A percentile compares a stretch with the other conserved stretches of the same genome.
These are phyloP conservation scores for Xerocomus spinulosus DNA, from an alignment of 768 basidiomycete genomes.

Conservation along the genomic window DNA sequence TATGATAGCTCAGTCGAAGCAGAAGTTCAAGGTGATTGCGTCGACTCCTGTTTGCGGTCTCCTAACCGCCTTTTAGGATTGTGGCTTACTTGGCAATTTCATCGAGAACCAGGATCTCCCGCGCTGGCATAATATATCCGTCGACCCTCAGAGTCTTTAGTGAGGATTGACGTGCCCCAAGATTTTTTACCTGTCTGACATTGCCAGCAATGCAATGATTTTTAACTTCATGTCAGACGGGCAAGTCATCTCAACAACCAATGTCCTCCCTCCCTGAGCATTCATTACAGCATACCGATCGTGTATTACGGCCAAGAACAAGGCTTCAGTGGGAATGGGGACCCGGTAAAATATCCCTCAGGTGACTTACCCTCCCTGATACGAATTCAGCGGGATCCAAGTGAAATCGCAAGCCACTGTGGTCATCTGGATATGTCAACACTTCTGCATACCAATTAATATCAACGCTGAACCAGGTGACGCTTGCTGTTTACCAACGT, in stretches of 20 bases:
- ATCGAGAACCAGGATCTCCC: conserved; percentile 76
- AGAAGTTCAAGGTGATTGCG: conserved; percentile 42
- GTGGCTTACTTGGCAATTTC: conserved; percentile 60
- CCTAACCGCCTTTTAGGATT: conserved; percentile 9
- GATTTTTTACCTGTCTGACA: neutral
- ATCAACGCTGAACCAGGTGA: neutral
- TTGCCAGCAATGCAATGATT: neutral
- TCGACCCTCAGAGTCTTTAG: conserved; percentile 42
- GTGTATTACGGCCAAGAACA: conserved; percentile 72
- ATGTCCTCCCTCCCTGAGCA: neutral
- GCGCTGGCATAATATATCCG: conserved; percentile 61
- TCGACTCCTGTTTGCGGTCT: neutral
- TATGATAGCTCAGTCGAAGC: conserved; percentile 49
- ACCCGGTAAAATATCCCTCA: conserved; percentile 21
- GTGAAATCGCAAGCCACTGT: neutral
- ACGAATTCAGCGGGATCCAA: neutral
- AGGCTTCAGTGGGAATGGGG: conserved; percentile 53
- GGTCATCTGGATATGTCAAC: neutral
- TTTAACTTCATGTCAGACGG: conserved; percentile 70
- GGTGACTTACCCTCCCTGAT: neutral
- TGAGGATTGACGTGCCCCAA: neutral
- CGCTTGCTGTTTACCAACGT: too few relatives aligned
- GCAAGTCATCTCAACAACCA: conserved; percentile 14
- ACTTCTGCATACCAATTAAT: neutral
- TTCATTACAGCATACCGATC: conserved; percentile 41